Percentiles rank a stretch among this genome's conserved stretches.
These are phyloP conservation scores for Phytophthora macrochlamydospora DNA, from an alignment of 352 stramenopile species.

Conservation along the genomic window DNA sequence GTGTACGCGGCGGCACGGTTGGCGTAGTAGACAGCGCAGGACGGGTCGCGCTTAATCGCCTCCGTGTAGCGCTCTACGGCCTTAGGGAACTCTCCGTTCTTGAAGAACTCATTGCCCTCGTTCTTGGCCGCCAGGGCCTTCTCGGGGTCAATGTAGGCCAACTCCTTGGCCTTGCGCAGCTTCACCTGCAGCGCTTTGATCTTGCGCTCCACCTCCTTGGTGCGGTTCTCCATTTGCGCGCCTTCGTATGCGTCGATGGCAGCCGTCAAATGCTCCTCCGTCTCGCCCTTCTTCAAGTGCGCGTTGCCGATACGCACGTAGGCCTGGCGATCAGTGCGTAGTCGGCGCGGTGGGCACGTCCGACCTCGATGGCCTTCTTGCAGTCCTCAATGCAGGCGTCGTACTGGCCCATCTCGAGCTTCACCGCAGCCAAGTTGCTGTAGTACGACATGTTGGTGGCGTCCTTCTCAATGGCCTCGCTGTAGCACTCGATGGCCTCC, in stretches of 20 bases:
- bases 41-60: constrained; percentile 98
- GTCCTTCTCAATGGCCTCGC: constrained; percentile 96
- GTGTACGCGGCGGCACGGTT: constrained; percentile 98
- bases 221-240: constrained; percentile 87
- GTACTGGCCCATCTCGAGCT: constrained; percentile 96
- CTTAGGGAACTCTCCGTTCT: constrained; percentile 93
- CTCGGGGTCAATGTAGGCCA: constrained; percentile 96
- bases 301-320: constrained; percentile 97
- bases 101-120: constrained; percentile 98
- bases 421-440: constrained; percentile 97
- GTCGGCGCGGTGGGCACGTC: constrained; percentile 93
- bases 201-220: constrained; percentile 94
- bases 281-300: constrained; percentile 94
- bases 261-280: constrained; percentile 81
- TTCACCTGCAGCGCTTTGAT: constrained; percentile 95
- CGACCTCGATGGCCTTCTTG: constrained; percentile 96
- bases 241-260: constrained; percentile 91
- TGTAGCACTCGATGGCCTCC: constrained; percentile 94
- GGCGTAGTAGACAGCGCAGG: constrained; percentile 97
- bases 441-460: constrained; percentile 97
- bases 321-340: constrained; percentile 97
- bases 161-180: constrained; percentile 94
- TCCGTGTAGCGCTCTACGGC: constrained; percentile 96
- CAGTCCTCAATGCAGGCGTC: constrained; percentile 95
- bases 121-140: constrained; percentile 98